Base-by-base conservation (phyloP, 139 green algal genomes). In the Diplosphaera chodatii region DNA sequence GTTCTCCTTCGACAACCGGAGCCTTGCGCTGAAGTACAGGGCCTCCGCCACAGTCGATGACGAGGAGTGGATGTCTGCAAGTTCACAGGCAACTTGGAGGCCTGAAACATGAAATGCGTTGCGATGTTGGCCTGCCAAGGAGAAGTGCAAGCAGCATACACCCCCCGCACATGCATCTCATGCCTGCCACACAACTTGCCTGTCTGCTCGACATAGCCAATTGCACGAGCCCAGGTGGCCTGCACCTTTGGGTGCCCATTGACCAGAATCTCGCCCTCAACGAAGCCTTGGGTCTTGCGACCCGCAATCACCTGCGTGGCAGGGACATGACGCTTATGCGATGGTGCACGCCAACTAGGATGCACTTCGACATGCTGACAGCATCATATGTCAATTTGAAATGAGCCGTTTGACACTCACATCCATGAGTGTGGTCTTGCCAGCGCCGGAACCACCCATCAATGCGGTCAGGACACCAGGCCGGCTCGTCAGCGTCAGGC, bases 401-500 rank as follows among this genome's bases (percentile, higher is more conserved):
- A n/a, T n/a, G n/a, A n/a, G n/a, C n/a, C n/a, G n/a, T n/a, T n/a
- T n/a, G n/a, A n/a, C n/a, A n/a, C n/a, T n/a, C n/a, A n/a, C n/a
- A n/a, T 20, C 86, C 88, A 93, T 89, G 23, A 92, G 67, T 8
- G 89, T 94, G 1, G 86, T 93, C 82, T 93, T 90, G 55, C 81
- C 83, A 0, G 87, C 81, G 10, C 75, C 80, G 3, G 55, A 76
- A 10, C 82, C 85, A 4, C 89, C 89, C 90, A 95, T 95, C 31
- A 95, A 77, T 23, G 84, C 84, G 16, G 72, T 77, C 37, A 90
- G 71, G 25, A 70, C 28, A 3, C 84, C 78, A 1, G 85, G 85
- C 32, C 63, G 55, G 16, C 78, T 81, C 27, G 64, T 86, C 8
- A 86, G 81, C 4, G 80, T 85, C 62, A 94, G 84, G 74, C 81